These are phyloP conservation scores for Nemania sp. DNA, from an alignment of 2,329 filamentous ascomycete species.

Conservation along the genomic window DNA sequence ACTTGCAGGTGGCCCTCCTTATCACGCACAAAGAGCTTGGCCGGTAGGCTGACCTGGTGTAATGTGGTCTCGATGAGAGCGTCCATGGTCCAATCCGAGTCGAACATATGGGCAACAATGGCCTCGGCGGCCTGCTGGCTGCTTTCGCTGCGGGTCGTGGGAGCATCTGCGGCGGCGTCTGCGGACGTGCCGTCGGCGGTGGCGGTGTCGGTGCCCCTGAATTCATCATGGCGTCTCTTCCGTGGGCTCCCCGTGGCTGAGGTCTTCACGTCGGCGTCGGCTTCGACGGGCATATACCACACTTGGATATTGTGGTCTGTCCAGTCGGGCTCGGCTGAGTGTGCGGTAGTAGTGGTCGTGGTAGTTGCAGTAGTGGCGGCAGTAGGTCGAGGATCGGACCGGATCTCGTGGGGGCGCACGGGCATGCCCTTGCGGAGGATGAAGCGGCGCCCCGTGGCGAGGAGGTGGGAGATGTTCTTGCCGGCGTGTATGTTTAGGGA, in stretches of 20 bases:
- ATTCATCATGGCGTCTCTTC: constrained; percentile 52
- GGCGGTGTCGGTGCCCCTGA: no score
- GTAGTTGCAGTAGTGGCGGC: no score
- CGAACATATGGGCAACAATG: constrained; percentile 77
- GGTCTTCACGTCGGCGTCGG: constrained; percentile 34
- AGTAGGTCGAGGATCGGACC: constrained; percentile 43
- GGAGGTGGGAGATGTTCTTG: constrained; percentile 74
- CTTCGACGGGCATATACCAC: constrained; percentile 73
- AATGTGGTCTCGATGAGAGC: constrained; percentile 68
- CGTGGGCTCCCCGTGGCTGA: constrained; percentile 32
- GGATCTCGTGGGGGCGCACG: constrained; percentile 70
- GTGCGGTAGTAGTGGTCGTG: constrained; percentile 45
- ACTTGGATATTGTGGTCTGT: constrained; percentile 76
- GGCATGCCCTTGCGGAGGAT: constrained; percentile 84
- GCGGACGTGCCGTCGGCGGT: no score
- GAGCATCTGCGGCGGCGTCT: background rate
- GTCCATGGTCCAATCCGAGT: constrained; percentile 75
- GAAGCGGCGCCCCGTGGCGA: constrained; percentile 84
- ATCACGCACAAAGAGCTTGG: constrained; percentile 70
- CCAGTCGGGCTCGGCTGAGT: constrained; percentile 65
- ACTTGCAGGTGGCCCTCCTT: constrained; percentile 65
- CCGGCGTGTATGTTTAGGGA: constrained; percentile 74
- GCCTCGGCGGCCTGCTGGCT: constrained; percentile 58
- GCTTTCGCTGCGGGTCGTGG: constrained; percentile 30
- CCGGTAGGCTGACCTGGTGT: constrained; percentile 66